Evolutionary conservation across 2,329 filamentous ascomycete genomes (phyloP), one percentile per base, ranked within the genome.

Genomic region (Calonectria crousiana): DNA sequence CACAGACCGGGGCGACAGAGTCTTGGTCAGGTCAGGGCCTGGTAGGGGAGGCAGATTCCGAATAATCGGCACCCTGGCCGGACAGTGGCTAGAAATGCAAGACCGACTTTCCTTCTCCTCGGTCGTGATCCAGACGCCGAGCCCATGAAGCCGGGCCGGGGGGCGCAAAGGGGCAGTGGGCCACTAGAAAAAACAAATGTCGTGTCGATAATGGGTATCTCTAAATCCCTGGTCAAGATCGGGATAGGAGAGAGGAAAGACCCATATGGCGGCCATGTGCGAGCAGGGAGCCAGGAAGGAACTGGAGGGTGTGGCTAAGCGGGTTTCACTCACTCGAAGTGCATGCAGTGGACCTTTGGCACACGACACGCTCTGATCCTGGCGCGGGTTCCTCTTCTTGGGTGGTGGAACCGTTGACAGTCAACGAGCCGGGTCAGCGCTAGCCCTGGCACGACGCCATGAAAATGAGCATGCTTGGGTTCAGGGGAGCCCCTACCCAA

Each of bases 331-430:
- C 72, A 74, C 64, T 67, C 67, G 67, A 71, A 71, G 69, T 64
- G 62, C 52, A 65, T 53, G 62, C 52, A 69, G 73, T 75, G 68
- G 77, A 74, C 76, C 73, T 70, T 75, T 78, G 32, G 62, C 76
- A 74, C 72, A 79, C 70, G 68, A 79, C 70, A 75, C 70, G 60
- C 66, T 69, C 71, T 71, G 74, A 78, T 73, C 74, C 76, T 77
- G 47, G 64, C 52, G 44, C 52, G 52, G 53, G 38, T 36, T 62
- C 30, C 58, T 71, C 69, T 66, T 74, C 64, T 53, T 75, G 67
- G 69, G 69, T 76, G 74, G 78, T 79, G 78, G 78, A 75, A 77
- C 78, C 76, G 76, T 79, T 78, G 78, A 64, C 77, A 80, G 78
- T 80, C 78, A 79, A 53, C 71, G 71, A 74, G 65, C 69, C 73